These are phyloP conservation scores for Alternaria viburni DNA, from an alignment of 2,329 filamentous ascomycete species.

Conservation along the genomic window DNA sequence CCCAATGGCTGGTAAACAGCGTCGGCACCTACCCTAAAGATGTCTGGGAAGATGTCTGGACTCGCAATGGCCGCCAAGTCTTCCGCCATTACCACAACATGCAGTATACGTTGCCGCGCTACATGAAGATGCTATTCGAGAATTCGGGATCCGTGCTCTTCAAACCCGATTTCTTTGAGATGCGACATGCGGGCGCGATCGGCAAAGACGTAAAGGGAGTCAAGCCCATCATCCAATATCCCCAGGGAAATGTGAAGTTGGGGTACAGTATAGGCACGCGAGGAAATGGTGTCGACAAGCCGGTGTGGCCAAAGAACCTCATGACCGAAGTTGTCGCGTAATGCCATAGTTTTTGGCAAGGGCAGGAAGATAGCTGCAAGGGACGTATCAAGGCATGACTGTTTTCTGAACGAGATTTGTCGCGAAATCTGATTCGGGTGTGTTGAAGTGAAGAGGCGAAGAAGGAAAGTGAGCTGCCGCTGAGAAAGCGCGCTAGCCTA, in stretches of 20 bases:
- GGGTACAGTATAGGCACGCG: constrained; percentile 58
- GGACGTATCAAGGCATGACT: too few species aligned
- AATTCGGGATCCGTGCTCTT: constrained; percentile 52
- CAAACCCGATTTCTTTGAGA: constrained; percentile 58
- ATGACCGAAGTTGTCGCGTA: constrained; percentile 47
- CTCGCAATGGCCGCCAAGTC: constrained; percentile 53
- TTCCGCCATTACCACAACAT: constrained; percentile 62
- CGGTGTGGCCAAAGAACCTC: constrained; percentile 57
- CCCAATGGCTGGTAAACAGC: constrained; percentile 44
- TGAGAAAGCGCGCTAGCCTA: neutral
- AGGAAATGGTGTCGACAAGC: constrained; percentile 57
- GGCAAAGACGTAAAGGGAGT: constrained; percentile 49
- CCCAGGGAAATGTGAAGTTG: constrained; percentile 38
- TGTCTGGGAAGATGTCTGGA: constrained; percentile 59
- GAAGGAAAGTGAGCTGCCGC: neutral
- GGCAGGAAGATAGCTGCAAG: neutral
- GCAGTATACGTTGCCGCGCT: constrained; percentile 50
- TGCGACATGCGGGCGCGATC: constrained; percentile 47
- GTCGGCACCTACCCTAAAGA: constrained; percentile 44
- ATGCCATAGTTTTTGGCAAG: neutral
- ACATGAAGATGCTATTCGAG: constrained; percentile 50
- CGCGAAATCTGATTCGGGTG: too few species aligned
- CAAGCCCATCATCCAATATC: constrained; percentile 54
- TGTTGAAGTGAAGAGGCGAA: too few species aligned
- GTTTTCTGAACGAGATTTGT: too few species aligned